Base-by-base conservation (phyloP, 805 yeast genomes). In the Saturnispora saitoi region DNA sequence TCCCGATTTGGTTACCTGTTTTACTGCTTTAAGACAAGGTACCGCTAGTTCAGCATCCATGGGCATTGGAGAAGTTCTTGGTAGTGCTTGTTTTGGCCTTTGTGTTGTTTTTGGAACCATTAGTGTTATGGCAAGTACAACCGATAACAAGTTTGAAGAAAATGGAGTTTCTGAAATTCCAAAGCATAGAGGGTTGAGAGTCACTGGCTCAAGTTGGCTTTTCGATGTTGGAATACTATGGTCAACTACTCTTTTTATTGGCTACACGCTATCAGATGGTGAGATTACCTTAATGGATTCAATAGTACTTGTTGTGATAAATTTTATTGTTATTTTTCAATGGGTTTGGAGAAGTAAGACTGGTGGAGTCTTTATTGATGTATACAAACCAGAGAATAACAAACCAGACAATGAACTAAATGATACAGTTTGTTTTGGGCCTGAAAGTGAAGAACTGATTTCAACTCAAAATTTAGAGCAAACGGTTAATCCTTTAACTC, bases 1-100 rank as follows among this genome's bases (percentile, higher is more conserved):
- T 0, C 96, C 97, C 0, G 99, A 91, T 63, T 79, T 91, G 3
- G 75, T 89, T 32, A 77, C 91, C 42, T 88, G 96, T 0, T 86
- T 80, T 61, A 81, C 83, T 43, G 95, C 97, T 3, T 76, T 93
- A 78, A 72, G 74, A 11, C 67, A 79, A 1, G 81, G 78, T n/a
- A 32, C 51, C 3, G 39, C 49, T 4, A 20, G 15, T 14, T 77
- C 86, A 1, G 78, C 83, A 0, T 48, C 67, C 1, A 63, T 77
- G 57, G 82, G 81, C 0, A 62, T 77, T 3, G 74, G 80, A 2
- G 82, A 77, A 57, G 58, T 77, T 26, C 55, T 76, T 40, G 82
- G 83, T 0, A 75, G 80, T 1, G 73, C 80, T 1, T 67, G 72
- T n/a, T 75, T 77, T 54, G 71, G 76, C 4, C 65, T 74, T 24